Evolutionary conservation across 2,329 filamentous ascomycete species (phyloP), one percentile per base, ranked within the genome.

Genomic region (Aspergillus pseudonomiae): DNA sequence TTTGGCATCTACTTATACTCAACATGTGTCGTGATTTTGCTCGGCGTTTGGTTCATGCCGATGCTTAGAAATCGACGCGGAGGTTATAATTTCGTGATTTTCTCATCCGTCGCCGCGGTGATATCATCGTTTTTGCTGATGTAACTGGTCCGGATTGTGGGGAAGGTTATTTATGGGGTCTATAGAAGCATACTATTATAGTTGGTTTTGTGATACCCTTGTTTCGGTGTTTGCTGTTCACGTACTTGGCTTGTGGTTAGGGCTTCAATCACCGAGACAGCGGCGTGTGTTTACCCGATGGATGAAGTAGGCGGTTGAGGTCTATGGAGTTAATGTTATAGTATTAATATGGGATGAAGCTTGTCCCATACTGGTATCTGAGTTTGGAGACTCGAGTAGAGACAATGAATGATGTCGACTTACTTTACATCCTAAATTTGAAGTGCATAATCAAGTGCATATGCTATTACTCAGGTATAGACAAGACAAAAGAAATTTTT

Each of bases 41-140:
- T 62, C 64, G 63, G 65, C 56, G 43, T 36, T 43, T 61, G 56
- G 58, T 56, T 57, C 43, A 66, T 58, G 54, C 61, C 56, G 63
- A 34, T 64, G 65, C 60, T 67, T 67, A 67, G 65, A 67, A 67
- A 67, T 65, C 59, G 57, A 26, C 21, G 58, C 21, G 48, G 52
- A 28, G 34, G 39, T n/a, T 36, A 19, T 58, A 28, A 28, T 2
- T 24, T 26, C 16, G 46, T 46, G 41, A 58, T 59, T 30, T 61
- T 28, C 53, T 54, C 55, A 16, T 58, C 41, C 21, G n/a, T 12
- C 28, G 12, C 7, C 3, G 19, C 16, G 9, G 28, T 52, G 48
- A 52, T 52, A n/a, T 52, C 48, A 32, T 52, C 48, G 45, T 0
- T 28, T n/a, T 12, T 19, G 26, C 7, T 32, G 28, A 21, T 46